Percentiles rank a stretch among this genome's conserved stretches.
Evolutionary conservation across 2,329 filamentous ascomycete genomes (phyloP).

Genomic region (Diaporthe eres): DNA sequence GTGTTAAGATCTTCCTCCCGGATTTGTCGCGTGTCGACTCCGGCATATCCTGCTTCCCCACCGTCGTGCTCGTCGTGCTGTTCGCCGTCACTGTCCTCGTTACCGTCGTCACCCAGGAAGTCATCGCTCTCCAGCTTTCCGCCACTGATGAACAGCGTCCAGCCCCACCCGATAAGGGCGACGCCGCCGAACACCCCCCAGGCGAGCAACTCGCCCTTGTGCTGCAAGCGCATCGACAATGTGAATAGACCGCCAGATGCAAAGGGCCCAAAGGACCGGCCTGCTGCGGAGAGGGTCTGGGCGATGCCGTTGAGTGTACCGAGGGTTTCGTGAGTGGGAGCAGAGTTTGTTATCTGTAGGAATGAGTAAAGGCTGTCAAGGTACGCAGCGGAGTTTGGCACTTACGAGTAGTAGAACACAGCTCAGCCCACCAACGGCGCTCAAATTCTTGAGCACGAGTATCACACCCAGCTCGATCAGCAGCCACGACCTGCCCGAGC

Average conservation of each 20-base stretch:
- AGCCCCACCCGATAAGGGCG: constrained; percentile 82
- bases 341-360: constrained; percentile 90
- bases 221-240: constrained; percentile 77
- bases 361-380: neutral
- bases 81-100: constrained; percentile 50
- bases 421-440: constrained; percentile 89
- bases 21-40: neutral
- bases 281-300: constrained; percentile 92
- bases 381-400: constrained; percentile 41
- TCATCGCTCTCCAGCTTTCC: constrained; percentile 72
- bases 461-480: constrained; percentile 86
- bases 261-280: constrained; percentile 89
- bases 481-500: constrained; percentile 77
- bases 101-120: constrained; percentile 57
- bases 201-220: constrained; percentile 86
- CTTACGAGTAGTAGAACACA: constrained; percentile 88
- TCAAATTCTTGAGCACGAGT: constrained; percentile 90
- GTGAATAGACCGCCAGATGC: constrained; percentile 90
- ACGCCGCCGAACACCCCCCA: constrained; percentile 92
- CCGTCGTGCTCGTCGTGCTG: constrained; percentile 43
- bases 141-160: constrained; percentile 84
- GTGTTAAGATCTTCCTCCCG: neutral
- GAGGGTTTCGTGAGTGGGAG: constrained; percentile 85
- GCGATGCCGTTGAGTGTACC: constrained; percentile 94
- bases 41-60: constrained; percentile 2